phyloP scores from a whole-genome alignment of 1,139 yeast genomes.

The Kodamaea plutei region DNA sequence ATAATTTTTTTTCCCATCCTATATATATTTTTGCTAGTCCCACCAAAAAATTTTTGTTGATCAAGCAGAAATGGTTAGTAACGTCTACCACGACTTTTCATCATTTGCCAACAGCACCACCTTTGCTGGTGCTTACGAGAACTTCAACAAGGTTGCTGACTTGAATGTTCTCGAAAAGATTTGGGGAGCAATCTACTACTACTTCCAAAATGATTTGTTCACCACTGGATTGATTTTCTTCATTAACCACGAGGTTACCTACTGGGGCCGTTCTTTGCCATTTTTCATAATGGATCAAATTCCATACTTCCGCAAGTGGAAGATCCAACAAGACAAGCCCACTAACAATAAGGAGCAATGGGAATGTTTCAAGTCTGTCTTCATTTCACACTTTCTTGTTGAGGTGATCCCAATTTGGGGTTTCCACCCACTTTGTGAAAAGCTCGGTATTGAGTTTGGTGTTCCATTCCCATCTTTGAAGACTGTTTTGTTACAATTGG shows the following conservation, averaged over 20 bases:
- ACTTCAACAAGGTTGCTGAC: conserved; percentile 27
- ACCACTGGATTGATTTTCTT: conserved; percentile 46
- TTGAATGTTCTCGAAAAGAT: conserved; percentile 31
- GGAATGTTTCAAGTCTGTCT: conserved; percentile 45
- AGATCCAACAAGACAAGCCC: conserved; percentile 40
- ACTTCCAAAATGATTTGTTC: conserved; percentile 39
- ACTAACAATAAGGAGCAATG: conserved; percentile 44
- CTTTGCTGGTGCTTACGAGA: conserved; percentile 31
- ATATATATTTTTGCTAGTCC: too few relatives aligned
- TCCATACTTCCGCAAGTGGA: conserved; percentile 39
- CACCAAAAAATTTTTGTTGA: too few relatives aligned
- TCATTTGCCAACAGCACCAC: conserved; percentile 37
- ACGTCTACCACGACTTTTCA: conserved; percentile 40
- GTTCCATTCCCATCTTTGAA: conserved; percentile 39
- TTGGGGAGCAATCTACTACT: conserved; percentile 44
- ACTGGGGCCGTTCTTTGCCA: conserved; percentile 46
- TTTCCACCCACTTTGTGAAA: conserved; percentile 43
- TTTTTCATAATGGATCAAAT: conserved; percentile 43
- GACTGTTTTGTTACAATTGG: conserved; percentile 30
- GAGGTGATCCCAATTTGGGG: conserved; percentile 49
- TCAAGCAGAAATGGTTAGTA: conserved; percentile 15
- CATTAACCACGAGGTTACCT: conserved; percentile 38
- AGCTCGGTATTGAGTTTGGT: conserved; percentile 32
- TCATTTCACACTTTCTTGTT: conserved; percentile 41
- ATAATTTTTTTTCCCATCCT: too few relatives aligned